Evolutionary conservation across 2,329 filamentous ascomycete genomes (phyloP).

Genomic region (Penicillium frequentans): DNA sequence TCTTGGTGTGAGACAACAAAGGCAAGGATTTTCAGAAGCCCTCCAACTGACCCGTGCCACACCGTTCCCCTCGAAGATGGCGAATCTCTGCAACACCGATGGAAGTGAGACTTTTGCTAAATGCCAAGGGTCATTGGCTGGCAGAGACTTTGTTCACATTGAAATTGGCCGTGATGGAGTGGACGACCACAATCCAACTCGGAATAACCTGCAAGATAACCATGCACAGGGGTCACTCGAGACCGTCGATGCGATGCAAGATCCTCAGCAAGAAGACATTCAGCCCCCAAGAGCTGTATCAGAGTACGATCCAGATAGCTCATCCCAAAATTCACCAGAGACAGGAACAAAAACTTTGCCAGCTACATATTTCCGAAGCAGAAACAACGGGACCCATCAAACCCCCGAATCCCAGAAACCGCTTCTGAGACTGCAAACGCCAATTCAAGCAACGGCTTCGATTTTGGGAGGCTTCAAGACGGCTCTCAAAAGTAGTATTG

Average conservation of each 20-base stretch:
- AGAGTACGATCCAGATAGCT: background rate
- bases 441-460: background rate
- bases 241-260: background rate
- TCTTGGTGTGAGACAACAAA: background rate
- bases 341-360: background rate
- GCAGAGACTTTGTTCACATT: background rate
- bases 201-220: background rate
- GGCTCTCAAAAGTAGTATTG: constrained; percentile 22
- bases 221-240: background rate
- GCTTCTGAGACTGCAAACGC: constrained; percentile 8
- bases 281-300: background rate
- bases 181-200: background rate
- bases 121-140: background rate
- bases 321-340: constrained; percentile 3
- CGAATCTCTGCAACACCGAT: background rate
- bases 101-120: background rate
- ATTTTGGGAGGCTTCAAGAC: background rate
- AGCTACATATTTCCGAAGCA: background rate
- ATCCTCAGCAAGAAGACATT: background rate
- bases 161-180: background rate
- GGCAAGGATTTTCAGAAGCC: background rate
- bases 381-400: background rate
- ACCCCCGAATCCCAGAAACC: constrained; percentile 22
- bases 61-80: background rate
- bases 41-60: background rate